Evolutionary conservation across 2,329 filamentous ascomycete species (phyloP).

Genomic region (Tympanopsis confertula): DNA sequence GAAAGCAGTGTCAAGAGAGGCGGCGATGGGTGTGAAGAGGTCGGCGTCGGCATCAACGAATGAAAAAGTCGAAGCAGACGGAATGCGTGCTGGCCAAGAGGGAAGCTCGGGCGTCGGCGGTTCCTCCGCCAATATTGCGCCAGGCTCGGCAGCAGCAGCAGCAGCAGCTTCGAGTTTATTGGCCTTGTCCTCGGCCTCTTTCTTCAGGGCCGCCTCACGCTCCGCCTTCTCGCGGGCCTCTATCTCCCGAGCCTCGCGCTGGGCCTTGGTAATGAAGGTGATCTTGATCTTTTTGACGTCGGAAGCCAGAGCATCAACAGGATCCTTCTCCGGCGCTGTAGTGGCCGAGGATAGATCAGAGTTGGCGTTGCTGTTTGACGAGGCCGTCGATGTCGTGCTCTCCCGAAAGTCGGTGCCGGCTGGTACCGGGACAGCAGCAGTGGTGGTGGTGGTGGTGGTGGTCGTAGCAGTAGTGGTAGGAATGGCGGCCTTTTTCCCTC

Average conservation of each 20-base stretch:
- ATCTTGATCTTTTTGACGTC: constrained; percentile 55
- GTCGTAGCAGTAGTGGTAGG: constrained; percentile 4
- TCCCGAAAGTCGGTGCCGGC: constrained; percentile 1
- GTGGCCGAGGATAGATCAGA: constrained; percentile 5
- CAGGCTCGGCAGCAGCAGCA: too few species aligned
- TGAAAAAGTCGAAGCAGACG: too few species aligned
- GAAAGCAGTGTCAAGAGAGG: too few species aligned
- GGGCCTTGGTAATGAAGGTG: constrained; percentile 44
- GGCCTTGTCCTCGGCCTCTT: constrained; percentile 2
- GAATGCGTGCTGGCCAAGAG: too few species aligned
- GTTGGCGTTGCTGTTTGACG: too few species aligned
- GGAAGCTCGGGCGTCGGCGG: too few species aligned
- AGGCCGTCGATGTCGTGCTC: constrained; percentile 3
- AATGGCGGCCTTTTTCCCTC: constrained; percentile 22
- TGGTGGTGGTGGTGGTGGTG: constrained; percentile 3
- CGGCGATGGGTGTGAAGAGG: too few species aligned
- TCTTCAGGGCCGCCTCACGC: constrained; percentile 10
- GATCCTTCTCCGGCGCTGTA: constrained; percentile 14
- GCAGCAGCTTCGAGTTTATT: too few species aligned
- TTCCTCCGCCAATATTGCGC: too few species aligned
- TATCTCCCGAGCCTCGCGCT: constrained; percentile 38
- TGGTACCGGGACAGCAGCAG: not conserved
- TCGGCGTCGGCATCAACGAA: too few species aligned
- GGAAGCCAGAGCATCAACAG: constrained; percentile 41
- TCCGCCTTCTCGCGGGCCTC: constrained; percentile 8